A percentile compares a stretch with the other conserved stretches of the same genome.
Conservation (phyloP, 2,329 filamentous ascomycete genomes). For the Alternaria tenuissima region DNA sequence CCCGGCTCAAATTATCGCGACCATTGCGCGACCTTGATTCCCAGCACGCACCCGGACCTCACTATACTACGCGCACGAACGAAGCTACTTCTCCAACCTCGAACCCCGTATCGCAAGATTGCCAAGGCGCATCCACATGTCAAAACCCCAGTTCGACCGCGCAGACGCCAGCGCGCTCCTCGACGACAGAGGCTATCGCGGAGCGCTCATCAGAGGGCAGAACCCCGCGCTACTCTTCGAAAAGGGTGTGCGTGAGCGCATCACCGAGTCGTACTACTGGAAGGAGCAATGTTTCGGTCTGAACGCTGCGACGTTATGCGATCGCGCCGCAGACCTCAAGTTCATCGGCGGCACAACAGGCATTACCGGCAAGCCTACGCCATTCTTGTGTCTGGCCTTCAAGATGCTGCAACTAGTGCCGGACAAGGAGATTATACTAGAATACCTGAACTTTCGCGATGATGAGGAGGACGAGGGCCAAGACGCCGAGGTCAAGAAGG, state of each 20-base stretch:
- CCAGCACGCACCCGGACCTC: neutral
- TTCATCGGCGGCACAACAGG: conserved; percentile 92
- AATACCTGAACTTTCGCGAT: conserved; percentile 73
- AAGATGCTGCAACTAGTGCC: conserved; percentile 92
- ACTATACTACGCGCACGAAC: neutral
- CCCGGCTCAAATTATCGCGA: conserved; percentile 25
- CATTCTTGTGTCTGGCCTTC: conserved; percentile 93
- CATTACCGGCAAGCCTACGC: conserved; percentile 82
- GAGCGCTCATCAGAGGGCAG: conserved; percentile 81
- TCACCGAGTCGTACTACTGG: conserved; percentile 96
- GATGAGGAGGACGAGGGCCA: conserved; percentile 33
- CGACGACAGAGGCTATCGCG: conserved; percentile 86
- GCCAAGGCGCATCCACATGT: conserved; percentile 21
- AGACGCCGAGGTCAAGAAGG: conserved; percentile 49
- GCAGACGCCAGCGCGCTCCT: conserved; percentile 81
- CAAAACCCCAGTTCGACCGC: conserved; percentile 65
- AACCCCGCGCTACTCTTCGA: conserved; percentile 97
- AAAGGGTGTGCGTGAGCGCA: conserved; percentile 93
- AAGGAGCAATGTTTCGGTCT: conserved; percentile 98
- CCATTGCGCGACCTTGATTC: conserved; percentile 7
- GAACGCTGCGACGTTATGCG: conserved; percentile 81
- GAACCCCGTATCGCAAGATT: neutral
- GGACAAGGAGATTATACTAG: conserved; percentile 76
- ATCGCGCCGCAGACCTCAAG: conserved; percentile 84
- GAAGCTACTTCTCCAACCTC: neutral